phyloP scores from a whole-genome alignment of 208 protist genomes.

The Crithidia expoeki region DNA sequence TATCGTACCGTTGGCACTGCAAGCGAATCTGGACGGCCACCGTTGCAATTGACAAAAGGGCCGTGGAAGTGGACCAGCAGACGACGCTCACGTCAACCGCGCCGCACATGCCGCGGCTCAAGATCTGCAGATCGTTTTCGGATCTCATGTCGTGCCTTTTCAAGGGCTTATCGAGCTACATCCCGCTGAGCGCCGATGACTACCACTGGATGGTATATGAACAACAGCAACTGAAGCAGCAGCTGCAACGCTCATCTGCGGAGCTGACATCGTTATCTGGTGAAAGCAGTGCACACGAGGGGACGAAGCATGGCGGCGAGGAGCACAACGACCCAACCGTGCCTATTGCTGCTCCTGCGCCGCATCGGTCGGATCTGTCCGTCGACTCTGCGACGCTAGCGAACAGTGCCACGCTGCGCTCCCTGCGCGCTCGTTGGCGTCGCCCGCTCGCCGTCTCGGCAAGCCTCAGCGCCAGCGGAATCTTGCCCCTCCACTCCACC shows the following conservation, averaged over 20 bases:
- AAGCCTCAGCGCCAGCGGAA: conserved; percentile 21
- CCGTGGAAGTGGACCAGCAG: not conserved
- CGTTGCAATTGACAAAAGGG: not conserved
- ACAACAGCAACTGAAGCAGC: conserved; percentile 9
- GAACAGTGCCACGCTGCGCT: conserved; percentile 13
- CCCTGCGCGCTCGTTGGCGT: conserved; percentile 24
- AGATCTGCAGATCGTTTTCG: conserved; percentile 11
- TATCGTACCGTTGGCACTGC: conserved; percentile 13
- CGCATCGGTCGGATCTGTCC: not conserved
- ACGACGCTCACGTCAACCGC: not conserved
- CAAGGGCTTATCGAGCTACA: conserved; percentile 12
- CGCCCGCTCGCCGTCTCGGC: conserved; percentile 30
- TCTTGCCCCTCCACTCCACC: conserved; percentile 44
- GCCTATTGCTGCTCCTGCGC: not conserved
- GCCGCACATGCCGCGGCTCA: conserved; percentile 14
- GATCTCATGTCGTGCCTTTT: conserved; percentile 15
- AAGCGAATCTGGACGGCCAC: conserved; percentile 5
- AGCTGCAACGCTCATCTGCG: no score
- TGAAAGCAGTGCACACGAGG: not conserved
- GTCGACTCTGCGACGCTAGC: not conserved
- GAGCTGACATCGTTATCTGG: not conserved
- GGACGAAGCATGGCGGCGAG: not conserved
- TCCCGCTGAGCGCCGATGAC: conserved; percentile 22
- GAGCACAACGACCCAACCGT: not conserved
- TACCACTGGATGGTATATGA: conserved; percentile 29